These are phyloP conservation scores for Monosporascus cannonballus DNA, from an alignment of 2,329 filamentous ascomycete genomes.

Conservation along the genomic window DNA sequence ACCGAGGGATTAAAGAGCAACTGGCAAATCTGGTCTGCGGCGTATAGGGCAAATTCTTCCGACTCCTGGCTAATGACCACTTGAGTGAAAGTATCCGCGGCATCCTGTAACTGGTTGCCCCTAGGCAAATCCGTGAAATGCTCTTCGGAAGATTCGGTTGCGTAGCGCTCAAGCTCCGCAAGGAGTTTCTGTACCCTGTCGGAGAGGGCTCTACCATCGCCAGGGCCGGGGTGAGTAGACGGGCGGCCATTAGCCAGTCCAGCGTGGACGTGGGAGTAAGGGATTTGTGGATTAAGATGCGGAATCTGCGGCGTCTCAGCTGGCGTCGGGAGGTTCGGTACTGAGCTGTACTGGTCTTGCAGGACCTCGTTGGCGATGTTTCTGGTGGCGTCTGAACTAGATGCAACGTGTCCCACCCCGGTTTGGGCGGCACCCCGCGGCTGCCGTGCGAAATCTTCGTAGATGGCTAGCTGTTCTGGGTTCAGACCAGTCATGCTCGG, in stretches of 20 bases:
- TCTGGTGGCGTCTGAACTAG: conserved; percentile 54
- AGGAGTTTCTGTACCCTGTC: conserved; percentile 54
- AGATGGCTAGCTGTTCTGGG: conserved; percentile 87
- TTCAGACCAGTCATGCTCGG: conserved; percentile 68
- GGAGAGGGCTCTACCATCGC: conserved; percentile 46
- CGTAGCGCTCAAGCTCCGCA: conserved; percentile 48
- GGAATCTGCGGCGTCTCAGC: conserved; percentile 53
- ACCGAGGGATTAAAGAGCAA: conserved; percentile 47
- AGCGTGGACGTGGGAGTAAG: conserved; percentile 49
- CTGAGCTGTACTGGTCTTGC: conserved; percentile 52
- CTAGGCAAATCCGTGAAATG: conserved; percentile 55
- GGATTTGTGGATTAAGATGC: conserved; percentile 46
- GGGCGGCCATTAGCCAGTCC: conserved; percentile 46
- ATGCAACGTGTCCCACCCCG: conserved; percentile 50
- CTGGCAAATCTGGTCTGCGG: conserved; percentile 53
- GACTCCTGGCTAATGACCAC: conserved; percentile 58
- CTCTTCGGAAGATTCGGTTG: conserved; percentile 48
- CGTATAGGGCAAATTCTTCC: conserved; percentile 53
- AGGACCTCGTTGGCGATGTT: conserved; percentile 59
- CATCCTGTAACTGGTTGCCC: conserved; percentile 54
- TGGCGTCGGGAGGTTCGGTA: conserved; percentile 53
- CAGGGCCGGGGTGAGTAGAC: conserved; percentile 32
- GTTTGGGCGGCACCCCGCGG: conserved; percentile 57
- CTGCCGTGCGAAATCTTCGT: conserved; percentile 91
- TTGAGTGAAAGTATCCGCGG: conserved; percentile 55